Evolutionary conservation across 257 asterid species (phyloP).

Genomic region (Primulina huaijiensis): DNA sequence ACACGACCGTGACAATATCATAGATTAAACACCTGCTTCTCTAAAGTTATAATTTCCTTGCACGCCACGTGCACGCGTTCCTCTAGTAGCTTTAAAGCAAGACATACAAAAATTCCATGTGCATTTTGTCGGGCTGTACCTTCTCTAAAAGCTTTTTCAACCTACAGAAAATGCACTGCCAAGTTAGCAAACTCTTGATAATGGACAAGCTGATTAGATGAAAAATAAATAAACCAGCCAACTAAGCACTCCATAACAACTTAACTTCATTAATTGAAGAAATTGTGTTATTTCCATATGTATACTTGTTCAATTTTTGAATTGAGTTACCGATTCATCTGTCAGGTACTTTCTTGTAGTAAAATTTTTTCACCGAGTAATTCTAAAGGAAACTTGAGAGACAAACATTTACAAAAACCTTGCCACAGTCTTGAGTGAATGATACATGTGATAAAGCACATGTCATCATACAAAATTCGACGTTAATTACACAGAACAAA

Average conservation of each 20-base stretch:
- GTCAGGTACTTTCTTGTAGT: conserved; percentile 2
- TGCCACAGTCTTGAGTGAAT: background rate
- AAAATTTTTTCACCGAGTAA: background rate
- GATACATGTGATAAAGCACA: background rate
- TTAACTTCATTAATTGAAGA: conserved; percentile 19
- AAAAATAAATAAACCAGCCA: conserved; percentile 9
- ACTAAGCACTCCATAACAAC: conserved; percentile 17
- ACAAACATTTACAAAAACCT: background rate
- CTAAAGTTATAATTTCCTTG: conserved; percentile 89
- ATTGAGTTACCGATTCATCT: background rate
- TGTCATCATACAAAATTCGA: background rate
- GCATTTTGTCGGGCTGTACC: conserved; percentile 99
- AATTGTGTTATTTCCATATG: background rate
- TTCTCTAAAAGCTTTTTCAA: conserved; percentile 98
- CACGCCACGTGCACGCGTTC: conserved; percentile 90
- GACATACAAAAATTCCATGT: conserved; percentile 93
- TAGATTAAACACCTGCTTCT: conserved; percentile 72
- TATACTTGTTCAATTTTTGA: conserved; percentile 8
- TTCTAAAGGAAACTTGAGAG: background rate
- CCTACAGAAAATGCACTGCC: conserved; percentile 47
- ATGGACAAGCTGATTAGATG: conserved; percentile 20
- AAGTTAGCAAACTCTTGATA: conserved; percentile 26
- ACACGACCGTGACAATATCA: conserved; percentile 21
- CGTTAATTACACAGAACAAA: background rate
- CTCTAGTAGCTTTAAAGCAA: conserved; percentile 82